phyloP scores from a whole-genome alignment of 805 yeast species.

The Candida ulmi region DNA sequence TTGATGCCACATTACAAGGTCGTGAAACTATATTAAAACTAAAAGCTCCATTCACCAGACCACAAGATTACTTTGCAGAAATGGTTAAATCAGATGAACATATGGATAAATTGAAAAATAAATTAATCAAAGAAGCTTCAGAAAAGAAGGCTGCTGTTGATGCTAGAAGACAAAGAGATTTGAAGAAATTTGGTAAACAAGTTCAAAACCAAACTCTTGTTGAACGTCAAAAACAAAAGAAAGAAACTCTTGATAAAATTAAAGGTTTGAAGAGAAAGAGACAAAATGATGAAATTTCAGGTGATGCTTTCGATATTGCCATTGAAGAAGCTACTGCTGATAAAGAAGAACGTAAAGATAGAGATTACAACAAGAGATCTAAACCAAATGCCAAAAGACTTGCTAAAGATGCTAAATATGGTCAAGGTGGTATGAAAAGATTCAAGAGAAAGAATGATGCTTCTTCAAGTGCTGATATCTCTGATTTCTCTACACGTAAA shows the following conservation, averaged over 20 bases:
- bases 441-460: constrained; percentile 70
- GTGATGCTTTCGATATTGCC: constrained; percentile 83
- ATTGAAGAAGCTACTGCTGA: constrained; percentile 72
- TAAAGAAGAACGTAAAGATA: constrained; percentile 28
- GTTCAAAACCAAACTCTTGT: constrained; percentile 91
- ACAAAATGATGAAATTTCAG: constrained; percentile 63
- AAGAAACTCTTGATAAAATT: constrained; percentile 83
- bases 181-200: constrained; percentile 96
- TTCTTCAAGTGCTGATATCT: constrained; percentile 61
- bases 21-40: constrained; percentile 59
- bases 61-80: constrained; percentile 94
- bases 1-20: constrained; percentile 74
- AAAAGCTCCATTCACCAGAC: constrained; percentile 86
- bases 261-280: constrained; percentile 89
- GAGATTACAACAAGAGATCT: constrained; percentile 38
- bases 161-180: constrained; percentile 87
- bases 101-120: constrained; percentile 87
- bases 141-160: constrained; percentile 89
- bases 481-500: constrained; percentile 47
- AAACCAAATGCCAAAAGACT: constrained; percentile 60
- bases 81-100: constrained; percentile 98
- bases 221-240: constrained; percentile 89
- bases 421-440: constrained; percentile 75
- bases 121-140: constrained; percentile 71
- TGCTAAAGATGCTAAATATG: constrained; percentile 71